A percentile compares a stretch with the other conserved stretches of the same genome.
phyloP scores from a whole-genome alignment of 2,329 filamentous ascomycete species.

The Calonectria pauciramosa region DNA sequence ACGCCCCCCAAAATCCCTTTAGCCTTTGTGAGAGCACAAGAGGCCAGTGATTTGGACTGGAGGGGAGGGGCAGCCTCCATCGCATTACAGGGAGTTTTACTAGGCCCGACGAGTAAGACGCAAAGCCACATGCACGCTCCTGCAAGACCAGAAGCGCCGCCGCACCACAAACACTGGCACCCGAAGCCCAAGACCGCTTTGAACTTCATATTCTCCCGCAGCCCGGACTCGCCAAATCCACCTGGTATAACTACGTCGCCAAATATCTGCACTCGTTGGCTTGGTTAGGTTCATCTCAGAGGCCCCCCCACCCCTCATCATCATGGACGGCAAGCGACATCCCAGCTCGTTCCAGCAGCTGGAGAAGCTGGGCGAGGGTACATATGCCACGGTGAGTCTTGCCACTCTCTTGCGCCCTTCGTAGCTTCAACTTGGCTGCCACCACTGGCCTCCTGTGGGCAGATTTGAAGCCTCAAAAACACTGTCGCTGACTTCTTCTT shows the following conservation, averaged over 20 bases:
- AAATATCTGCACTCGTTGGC: neutral
- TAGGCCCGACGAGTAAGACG: neutral
- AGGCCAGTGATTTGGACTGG: neutral
- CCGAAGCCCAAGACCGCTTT: slow-evolving; percentile 15
- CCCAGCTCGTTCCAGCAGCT: slow-evolving; percentile 99
- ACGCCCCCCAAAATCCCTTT: neutral
- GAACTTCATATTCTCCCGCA: slow-evolving; percentile 8
- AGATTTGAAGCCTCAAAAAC: neutral
- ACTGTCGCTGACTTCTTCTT: slow-evolving; percentile 29
- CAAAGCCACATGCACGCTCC: slow-evolving; percentile 5
- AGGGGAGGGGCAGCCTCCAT: neutral
- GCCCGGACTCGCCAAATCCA: slow-evolving; percentile 2
- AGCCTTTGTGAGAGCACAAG: neutral
- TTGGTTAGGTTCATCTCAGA: slow-evolving; percentile 1
- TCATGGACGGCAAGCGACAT: slow-evolving; percentile 92
- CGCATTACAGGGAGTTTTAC: neutral
- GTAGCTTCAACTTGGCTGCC: neutral
- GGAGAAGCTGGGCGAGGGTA: slow-evolving; percentile 98
- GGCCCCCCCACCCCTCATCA: slow-evolving; percentile 35
- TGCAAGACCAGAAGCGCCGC: slow-evolving; percentile 13
- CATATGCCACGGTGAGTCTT: slow-evolving; percentile 89
- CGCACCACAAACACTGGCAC: slow-evolving; percentile 11
- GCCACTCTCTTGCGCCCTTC: neutral
- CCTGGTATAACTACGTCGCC: neutral
- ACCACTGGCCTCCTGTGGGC: neutral